Evolutionary conservation across 345 rosid genomes (phyloP).

Genomic region (Theobroma cacao): DNA sequence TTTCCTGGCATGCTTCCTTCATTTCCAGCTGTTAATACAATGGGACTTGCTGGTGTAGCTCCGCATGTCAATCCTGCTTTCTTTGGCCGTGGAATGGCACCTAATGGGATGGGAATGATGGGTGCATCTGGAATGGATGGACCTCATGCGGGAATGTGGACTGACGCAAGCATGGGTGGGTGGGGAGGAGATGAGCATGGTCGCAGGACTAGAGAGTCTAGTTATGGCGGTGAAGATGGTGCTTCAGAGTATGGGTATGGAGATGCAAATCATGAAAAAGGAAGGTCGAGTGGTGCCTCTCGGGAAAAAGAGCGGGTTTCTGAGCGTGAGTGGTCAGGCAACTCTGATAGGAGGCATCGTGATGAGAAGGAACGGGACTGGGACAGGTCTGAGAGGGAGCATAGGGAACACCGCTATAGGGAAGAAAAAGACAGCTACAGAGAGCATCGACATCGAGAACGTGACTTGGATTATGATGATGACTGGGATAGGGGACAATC

Average conservation of each 20-base stretch:
- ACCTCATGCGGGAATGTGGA: slow-evolving; percentile 67
- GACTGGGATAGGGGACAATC: slow-evolving; percentile 72
- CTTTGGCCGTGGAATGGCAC: slow-evolving; percentile 66
- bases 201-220: slow-evolving; percentile 54
- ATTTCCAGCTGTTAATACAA: slow-evolving; percentile 66
- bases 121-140: slow-evolving; percentile 70
- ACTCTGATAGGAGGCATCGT: slow-evolving; percentile 60
- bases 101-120: slow-evolving; percentile 65
- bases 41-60: slow-evolving; percentile 86
- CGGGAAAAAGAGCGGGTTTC: slow-evolving; percentile 61
- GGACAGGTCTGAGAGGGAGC: slow-evolving; percentile 58
- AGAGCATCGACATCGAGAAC: slow-evolving; percentile 67
- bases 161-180: slow-evolving; percentile 68
- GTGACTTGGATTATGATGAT: slow-evolving; percentile 60
- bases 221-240: slow-evolving; percentile 83
- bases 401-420: slow-evolving; percentile 50
- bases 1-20: slow-evolving; percentile 78
- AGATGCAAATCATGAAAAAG: slow-evolving; percentile 73
- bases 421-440: slow-evolving; percentile 66
- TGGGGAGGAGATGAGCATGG: slow-evolving; percentile 61
- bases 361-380: slow-evolving; percentile 51
- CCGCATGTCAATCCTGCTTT: slow-evolving; percentile 93
- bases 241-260: slow-evolving; percentile 84
- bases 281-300: slow-evolving; percentile 47
- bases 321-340: slow-evolving; percentile 76